Conservation (phyloP, 2,329 filamentous ascomycete species). For the Macrophomina tecta region DNA sequence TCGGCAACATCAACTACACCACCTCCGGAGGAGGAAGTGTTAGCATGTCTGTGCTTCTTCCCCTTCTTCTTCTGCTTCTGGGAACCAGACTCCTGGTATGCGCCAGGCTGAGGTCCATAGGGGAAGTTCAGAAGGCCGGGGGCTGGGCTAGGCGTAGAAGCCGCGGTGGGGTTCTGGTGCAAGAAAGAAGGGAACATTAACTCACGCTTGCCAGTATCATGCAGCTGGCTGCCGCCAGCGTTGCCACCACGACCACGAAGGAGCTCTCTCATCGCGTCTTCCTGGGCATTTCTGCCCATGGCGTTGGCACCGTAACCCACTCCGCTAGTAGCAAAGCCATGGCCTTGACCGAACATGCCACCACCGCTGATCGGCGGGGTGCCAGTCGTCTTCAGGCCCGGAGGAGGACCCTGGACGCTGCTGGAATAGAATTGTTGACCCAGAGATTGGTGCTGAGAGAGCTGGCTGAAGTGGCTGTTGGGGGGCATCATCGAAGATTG, state of each 20-base stretch:
- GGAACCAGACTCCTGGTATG: conserved; percentile 84
- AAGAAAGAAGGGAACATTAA: conserved; percentile 93
- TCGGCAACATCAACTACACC: conserved; percentile 99
- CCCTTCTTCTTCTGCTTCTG: conserved; percentile 99
- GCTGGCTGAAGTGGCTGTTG: conserved; percentile 56
- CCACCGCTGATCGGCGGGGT: conserved; percentile 83
- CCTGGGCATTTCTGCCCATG: conserved; percentile 72
- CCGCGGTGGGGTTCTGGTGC: conserved; percentile 83
- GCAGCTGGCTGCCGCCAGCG: conserved; percentile 69
- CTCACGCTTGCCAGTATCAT: conserved; percentile 97
- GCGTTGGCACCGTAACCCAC: conserved; percentile 66
- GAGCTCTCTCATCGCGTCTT: conserved; percentile 81
- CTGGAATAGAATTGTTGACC: conserved; percentile 78
- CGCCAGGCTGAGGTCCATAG: conserved; percentile 84
- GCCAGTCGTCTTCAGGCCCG: conserved; percentile 91
- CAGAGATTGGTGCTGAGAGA: conserved; percentile 60
- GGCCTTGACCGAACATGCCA: conserved; percentile 88
- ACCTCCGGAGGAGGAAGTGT: conserved; percentile 99
- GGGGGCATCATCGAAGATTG: conserved; percentile 84
- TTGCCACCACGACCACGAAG: conserved; percentile 69
- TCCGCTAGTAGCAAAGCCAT: conserved; percentile 75
- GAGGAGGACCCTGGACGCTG: conserved; percentile 90
- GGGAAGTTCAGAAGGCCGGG: conserved; percentile 89
- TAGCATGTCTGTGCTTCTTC: conserved; percentile 99
- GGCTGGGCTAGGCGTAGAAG: conserved; percentile 86